phyloP scores from a whole-genome alignment of 495 filamentous ascomycete species.

The Echria macrotheca region DNA sequence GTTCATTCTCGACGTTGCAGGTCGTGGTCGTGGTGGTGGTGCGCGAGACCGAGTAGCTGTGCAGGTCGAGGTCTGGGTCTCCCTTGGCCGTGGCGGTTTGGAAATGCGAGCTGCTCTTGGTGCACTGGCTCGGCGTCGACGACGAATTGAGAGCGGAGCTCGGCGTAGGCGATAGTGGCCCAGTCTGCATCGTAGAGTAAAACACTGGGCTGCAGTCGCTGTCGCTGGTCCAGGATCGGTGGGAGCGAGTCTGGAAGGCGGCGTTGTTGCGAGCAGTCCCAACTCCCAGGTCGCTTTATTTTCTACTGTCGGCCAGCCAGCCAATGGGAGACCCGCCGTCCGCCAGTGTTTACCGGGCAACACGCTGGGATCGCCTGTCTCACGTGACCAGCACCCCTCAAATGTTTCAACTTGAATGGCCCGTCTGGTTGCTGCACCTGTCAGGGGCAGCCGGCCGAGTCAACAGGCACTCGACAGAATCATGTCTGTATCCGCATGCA shows the following conservation, averaged over 20 bases:
- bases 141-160: constrained; percentile 34
- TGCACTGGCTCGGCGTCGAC: constrained; percentile 19
- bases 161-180: constrained; percentile 32
- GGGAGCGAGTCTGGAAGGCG: too few relatives aligned
- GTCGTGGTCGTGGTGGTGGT: not conserved
- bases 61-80: constrained; percentile 22
- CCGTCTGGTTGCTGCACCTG: too few relatives aligned
- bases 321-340: constrained; percentile 10
- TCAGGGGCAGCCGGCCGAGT: too few relatives aligned
- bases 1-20: constrained; percentile 13
- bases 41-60: constrained; percentile 16
- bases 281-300: too few relatives aligned
- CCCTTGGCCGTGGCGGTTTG: too few relatives aligned
- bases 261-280: too few relatives aligned
- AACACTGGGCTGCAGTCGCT: not conserved
- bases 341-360: constrained; percentile 23
- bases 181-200: constrained; percentile 18
- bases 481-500: not conserved
- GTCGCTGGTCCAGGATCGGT: too few relatives aligned
- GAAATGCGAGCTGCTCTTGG: not conserved
- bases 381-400: not conserved
- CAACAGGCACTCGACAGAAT: not conserved
- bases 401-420: not conserved
- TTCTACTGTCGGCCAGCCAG: too few relatives aligned
- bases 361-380: not conserved